Percentiles rank a stretch among this genome's conserved stretches.
These are phyloP conservation scores for Dendrostoma leiphaemia DNA, from an alignment of 2,329 filamentous ascomycete species.

Conservation along the genomic window DNA sequence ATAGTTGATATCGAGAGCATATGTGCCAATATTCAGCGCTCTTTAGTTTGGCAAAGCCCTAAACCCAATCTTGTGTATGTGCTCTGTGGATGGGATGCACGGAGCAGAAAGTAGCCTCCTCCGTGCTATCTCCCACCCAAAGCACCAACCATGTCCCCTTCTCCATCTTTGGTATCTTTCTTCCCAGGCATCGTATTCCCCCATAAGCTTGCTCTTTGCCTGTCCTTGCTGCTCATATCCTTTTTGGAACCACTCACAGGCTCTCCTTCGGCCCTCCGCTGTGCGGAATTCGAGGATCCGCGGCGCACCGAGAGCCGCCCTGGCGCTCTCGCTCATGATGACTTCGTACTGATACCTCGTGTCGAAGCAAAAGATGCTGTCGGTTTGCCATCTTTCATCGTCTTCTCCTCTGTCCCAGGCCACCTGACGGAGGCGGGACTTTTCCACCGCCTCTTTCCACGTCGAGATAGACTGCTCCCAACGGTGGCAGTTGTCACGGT, in stretches of 20 bases:
- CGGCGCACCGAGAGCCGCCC: not conserved
- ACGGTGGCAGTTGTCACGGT: accelerated
- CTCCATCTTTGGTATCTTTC: not conserved
- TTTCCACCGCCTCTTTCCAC: not conserved
- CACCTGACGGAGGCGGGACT: not conserved
- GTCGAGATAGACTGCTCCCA: not conserved
- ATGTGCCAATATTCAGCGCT: too few species aligned
- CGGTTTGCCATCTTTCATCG: not conserved
- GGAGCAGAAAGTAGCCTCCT: too few species aligned
- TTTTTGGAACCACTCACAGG: not conserved
- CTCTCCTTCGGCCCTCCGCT: not conserved
- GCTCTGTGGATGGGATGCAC: too few species aligned
- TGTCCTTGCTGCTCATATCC: accelerated
- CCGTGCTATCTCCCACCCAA: too few species aligned
- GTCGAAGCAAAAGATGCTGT: not conserved
- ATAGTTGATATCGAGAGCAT: too few species aligned
- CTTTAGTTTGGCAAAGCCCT: too few species aligned
- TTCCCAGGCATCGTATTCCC: not conserved
- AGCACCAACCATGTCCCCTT: too few species aligned
- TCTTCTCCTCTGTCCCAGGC: not conserved
- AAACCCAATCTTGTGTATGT: too few species aligned
- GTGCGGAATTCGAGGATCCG: constrained; percentile 5
- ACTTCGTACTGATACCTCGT: not conserved
- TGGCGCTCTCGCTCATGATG: too few species aligned
- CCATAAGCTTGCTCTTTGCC: too few species aligned